Evolutionary conservation across 257 asterid species (phyloP).

Genomic region (Nicotiana otophora): DNA sequence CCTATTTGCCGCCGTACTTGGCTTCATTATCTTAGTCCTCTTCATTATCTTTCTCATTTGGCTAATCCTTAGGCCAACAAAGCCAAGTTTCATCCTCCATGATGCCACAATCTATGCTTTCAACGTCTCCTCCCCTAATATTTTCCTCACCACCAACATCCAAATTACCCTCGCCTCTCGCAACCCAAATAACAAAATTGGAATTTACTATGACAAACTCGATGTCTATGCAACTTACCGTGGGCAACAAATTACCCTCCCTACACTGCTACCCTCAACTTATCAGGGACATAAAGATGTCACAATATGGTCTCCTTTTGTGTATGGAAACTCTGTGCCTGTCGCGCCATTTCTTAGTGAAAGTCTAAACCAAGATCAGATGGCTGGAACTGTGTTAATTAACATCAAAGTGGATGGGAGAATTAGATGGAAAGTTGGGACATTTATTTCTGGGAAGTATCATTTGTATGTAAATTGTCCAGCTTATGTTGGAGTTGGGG

Average conservation of each 20-base stretch:
- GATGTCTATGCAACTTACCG: slow-evolving; percentile 54
- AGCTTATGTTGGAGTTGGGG: slow-evolving; percentile 37
- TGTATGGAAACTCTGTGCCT: slow-evolving; percentile 40
- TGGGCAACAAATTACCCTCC: slow-evolving; percentile 52
- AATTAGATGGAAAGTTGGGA: slow-evolving; percentile 53
- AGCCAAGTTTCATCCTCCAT: slow-evolving; percentile 54
- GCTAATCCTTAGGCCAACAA: slow-evolving; percentile 51
- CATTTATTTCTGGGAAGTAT: slow-evolving; percentile 42
- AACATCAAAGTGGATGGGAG: slow-evolving; percentile 41
- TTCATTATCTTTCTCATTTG: slow-evolving; percentile 38
- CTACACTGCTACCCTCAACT: slow-evolving; percentile 31
- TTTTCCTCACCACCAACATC: slow-evolving; percentile 42
- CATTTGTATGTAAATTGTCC: slow-evolving; percentile 47
- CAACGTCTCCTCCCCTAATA: slow-evolving; percentile 35
- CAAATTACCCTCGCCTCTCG: slow-evolving; percentile 44
- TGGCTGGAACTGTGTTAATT: slow-evolving; percentile 38
- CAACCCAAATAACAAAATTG: slow-evolving; percentile 43
- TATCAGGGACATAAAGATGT: slow-evolving; percentile 56
- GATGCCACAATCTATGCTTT: slow-evolving; percentile 55
- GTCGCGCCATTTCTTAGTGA: slow-evolving; percentile 36
- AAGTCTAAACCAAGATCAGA: slow-evolving; percentile 33
- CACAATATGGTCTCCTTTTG: slow-evolving; percentile 55
- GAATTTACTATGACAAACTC: slow-evolving; percentile 42
- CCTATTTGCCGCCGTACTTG: slow-evolving; percentile 18
- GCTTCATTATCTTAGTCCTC: slow-evolving; percentile 28